phyloP scores from a whole-genome alignment of 345 rosid genomes.

The Eucalyptus erythrocorys region DNA sequence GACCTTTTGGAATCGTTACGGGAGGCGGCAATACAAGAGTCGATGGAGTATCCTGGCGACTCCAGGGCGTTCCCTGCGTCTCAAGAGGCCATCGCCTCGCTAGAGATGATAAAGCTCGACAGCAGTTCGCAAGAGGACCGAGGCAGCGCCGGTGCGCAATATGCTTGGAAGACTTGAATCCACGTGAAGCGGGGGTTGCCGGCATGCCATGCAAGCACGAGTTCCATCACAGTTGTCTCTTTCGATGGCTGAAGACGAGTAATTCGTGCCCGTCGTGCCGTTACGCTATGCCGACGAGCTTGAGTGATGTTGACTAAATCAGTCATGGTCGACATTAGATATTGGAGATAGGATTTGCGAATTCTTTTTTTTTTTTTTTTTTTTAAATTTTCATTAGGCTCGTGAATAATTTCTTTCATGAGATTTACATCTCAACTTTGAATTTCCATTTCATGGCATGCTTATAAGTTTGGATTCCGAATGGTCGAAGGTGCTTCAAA shows the following conservation, averaged over 20 bases:
- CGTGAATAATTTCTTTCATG: background rate
- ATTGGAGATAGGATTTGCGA: background rate
- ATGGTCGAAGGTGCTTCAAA: background rate
- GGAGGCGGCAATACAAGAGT: background rate
- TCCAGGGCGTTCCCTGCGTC: background rate
- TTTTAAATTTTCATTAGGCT: background rate
- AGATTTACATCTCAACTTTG: background rate
- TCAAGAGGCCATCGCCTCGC: background rate
- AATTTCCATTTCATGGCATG: background rate
- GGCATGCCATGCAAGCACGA: background rate
- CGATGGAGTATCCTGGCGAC: background rate
- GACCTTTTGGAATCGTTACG: background rate
- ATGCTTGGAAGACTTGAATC: background rate
- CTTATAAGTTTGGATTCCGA: background rate
- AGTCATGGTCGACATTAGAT: background rate
- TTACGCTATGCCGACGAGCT: background rate
- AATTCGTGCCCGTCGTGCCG: background rate
- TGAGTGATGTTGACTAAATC: background rate
- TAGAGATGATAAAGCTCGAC: background rate
- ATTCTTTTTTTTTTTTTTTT: background rate
- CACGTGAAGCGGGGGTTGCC: background rate
- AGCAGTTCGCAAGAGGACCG: background rate
- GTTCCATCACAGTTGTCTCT: background rate
- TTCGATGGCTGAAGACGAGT: background rate
- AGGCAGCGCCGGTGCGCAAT: background rate